A percentile compares a stretch with the other conserved stretches of the same genome.
Conservation (phyloP, 1,139 yeast species). For the Petasospora rhodanensis region DNA sequence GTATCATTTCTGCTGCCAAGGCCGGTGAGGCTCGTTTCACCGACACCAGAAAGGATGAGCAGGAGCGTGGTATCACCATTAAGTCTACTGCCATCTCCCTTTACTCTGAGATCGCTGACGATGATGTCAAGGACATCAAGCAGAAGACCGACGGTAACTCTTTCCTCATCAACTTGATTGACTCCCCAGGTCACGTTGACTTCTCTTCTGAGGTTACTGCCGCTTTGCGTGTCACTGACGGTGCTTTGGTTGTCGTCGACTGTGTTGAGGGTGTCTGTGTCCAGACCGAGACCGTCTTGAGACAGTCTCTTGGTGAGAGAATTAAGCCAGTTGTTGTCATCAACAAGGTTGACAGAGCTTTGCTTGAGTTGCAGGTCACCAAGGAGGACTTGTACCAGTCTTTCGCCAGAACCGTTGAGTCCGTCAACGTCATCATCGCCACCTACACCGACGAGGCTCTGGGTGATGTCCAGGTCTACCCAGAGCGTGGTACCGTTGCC, state of each 20-base stretch:
- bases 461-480: slow-evolving; percentile 98
- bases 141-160: slow-evolving; percentile 94
- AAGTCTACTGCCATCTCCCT: slow-evolving; percentile 98
- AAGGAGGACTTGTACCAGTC: slow-evolving; percentile 99
- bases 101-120: slow-evolving; percentile 85
- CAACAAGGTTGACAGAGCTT: slow-evolving; percentile 99
- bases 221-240: slow-evolving; percentile 99
- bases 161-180: slow-evolving; percentile 96
- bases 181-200: slow-evolving; percentile 99
- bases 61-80: slow-evolving; percentile 99
- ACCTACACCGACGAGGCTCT: slow-evolving; percentile 87
- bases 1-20: slow-evolving; percentile 99
- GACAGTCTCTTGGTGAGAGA: slow-evolving; percentile 99
- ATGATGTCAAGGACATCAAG: slow-evolving; percentile 89
- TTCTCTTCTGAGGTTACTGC: slow-evolving; percentile 99
- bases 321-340: slow-evolving; percentile 97
- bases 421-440: slow-evolving; percentile 96
- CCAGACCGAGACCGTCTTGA: slow-evolving; percentile 98
- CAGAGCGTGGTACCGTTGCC: slow-evolving; percentile 98
- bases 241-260: slow-evolving; percentile 99
- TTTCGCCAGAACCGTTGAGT: slow-evolving; percentile 97
- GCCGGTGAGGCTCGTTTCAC: slow-evolving; percentile 98
- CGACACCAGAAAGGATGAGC: slow-evolving; percentile 99
- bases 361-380: slow-evolving; percentile 97
- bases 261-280: slow-evolving; percentile 99